Base-by-base conservation (phyloP, 495 filamentous ascomycete species). In the Daldinia concentrica region DNA sequence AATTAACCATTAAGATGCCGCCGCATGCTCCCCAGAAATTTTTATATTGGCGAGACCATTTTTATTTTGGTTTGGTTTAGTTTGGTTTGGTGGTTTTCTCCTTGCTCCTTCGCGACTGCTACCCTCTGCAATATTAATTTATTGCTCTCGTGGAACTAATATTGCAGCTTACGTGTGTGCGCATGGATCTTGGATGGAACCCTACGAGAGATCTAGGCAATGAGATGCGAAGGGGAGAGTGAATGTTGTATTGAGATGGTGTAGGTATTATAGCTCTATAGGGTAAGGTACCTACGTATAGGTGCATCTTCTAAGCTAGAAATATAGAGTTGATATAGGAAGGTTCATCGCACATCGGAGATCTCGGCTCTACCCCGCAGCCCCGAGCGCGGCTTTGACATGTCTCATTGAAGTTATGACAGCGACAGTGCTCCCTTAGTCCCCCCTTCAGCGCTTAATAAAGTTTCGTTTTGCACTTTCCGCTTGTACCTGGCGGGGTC, bases 81-180 rank as follows among this genome's bases (percentile, higher is more conserved):
- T 30, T 41, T 58, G 24, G 24, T 26, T 26, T 58, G 24, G 24
- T 26, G 1, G 27, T 29, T 30, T 32, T 32, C 29, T 32, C 29
- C 22, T 39, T 30, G 11, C 54, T 7, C 30, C 30, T 57, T 57
- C 27, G 54, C 54, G 54, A 57, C n/a, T 57, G 17, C 54, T 36
- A 57, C 54, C 30, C 30, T 57, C 30, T 57, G 29, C 15, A 36
- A 37, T 57, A 36, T 57, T 57, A 19, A 19, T 37, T 57, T 22
- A 57, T 57, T 17, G n/a, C 22, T 27, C 63, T 60, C 58, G 54
- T 67, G 55, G 64, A 54, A 57, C 30, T 32, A 30, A 39, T 69
- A 69, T 69, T 73, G 66, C 62, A 69, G 71, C 71, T 73, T 73
- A 73, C 71, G 71, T 63, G 62, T 69, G 71, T n/a, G 62, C 54